phyloP scores from a whole-genome alignment of 306 rosid species.

The Rosa multiflora region DNA sequence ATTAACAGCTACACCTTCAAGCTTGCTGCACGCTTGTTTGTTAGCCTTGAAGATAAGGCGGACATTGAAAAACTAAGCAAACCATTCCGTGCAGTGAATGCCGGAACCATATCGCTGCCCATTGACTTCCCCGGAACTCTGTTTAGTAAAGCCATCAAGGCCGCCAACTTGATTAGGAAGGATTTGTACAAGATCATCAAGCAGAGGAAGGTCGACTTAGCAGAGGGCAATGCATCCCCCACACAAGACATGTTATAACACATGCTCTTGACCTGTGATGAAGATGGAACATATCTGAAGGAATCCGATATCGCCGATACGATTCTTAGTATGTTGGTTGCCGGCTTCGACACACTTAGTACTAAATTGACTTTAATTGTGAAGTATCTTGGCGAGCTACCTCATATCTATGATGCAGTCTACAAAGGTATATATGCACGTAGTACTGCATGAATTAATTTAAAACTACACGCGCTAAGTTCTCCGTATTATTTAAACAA shows the following conservation, averaged over 20 bases:
- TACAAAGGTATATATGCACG: slow-evolving; percentile 28
- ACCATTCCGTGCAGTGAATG: slow-evolving; percentile 29
- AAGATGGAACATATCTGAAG: slow-evolving; percentile 40
- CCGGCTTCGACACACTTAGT: slow-evolving; percentile 37
- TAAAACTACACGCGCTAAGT: no score
- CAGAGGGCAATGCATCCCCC: slow-evolving; percentile 15
- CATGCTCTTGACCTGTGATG: slow-evolving; percentile 32
- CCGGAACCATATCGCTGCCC: slow-evolving; percentile 37
- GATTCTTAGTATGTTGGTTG: slow-evolving; percentile 48
- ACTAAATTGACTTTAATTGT: slow-evolving; percentile 42
- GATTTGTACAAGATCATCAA: slow-evolving; percentile 29
- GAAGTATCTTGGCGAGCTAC: slow-evolving; percentile 44
- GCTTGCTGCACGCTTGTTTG: background rate
- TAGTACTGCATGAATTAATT: no score
- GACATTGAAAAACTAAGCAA: slow-evolving; percentile 15
- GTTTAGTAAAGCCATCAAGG: slow-evolving; percentile 35
- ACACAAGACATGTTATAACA: background rate
- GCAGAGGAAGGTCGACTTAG: slow-evolving; percentile 39
- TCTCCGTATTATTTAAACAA: no score
- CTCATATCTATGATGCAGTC: slow-evolving; percentile 46
- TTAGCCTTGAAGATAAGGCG: slow-evolving; percentile 19
- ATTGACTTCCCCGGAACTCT: slow-evolving; percentile 43
- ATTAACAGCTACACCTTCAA: background rate
- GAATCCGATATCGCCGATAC: slow-evolving; percentile 31
- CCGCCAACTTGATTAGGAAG: slow-evolving; percentile 34